Evolutionary conservation across 805 yeast genomes (phyloP).

Genomic region (Teunomyces pallodes): DNA sequence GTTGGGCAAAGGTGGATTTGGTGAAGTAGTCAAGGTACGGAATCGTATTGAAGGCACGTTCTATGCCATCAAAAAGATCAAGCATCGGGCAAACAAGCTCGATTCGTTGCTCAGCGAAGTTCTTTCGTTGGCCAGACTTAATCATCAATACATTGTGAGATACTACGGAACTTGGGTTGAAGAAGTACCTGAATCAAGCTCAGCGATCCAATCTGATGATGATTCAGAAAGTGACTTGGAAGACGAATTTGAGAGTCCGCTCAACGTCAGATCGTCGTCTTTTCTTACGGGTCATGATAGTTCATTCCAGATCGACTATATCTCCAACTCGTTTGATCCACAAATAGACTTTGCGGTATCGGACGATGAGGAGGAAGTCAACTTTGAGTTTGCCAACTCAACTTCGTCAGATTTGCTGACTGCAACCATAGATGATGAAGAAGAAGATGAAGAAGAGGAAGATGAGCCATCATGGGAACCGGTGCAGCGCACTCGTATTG

Average conservation of each 20-base stretch:
- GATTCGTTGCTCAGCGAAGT: slow-evolving; percentile 87
- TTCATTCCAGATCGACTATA: slow-evolving; percentile 56
- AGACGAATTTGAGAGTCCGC: slow-evolving; percentile 21
- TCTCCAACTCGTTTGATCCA: slow-evolving; percentile 61
- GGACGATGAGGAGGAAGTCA: slow-evolving; percentile 26
- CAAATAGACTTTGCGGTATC: slow-evolving; percentile 51
- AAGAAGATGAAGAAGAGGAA: slow-evolving; percentile 1
- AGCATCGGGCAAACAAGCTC: slow-evolving; percentile 75
- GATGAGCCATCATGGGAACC: slow-evolving; percentile 1
- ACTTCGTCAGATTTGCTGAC: slow-evolving; percentile 10
- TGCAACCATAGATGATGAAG: slow-evolving; percentile 3
- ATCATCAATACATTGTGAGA: slow-evolving; percentile 93
- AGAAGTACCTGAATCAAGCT: slow-evolving; percentile 45
- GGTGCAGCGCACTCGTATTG: neutral
- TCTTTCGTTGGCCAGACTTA: slow-evolving; percentile 82
- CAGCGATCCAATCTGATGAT: slow-evolving; percentile 13
- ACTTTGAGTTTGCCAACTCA: slow-evolving; percentile 33
- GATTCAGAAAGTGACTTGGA: slow-evolving; percentile 8
- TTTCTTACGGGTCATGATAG: slow-evolving; percentile 16
- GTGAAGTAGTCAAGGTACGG: slow-evolving; percentile 97
- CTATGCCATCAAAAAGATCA: slow-evolving; percentile 90
- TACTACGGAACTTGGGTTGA: slow-evolving; percentile 98
- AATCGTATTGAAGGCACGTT: slow-evolving; percentile 91
- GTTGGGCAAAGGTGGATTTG: slow-evolving; percentile 93
- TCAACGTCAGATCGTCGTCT: slow-evolving; percentile 18